Base-by-base conservation (phyloP, 257 asterid genomes). In the Anisodus tanguticus region DNA sequence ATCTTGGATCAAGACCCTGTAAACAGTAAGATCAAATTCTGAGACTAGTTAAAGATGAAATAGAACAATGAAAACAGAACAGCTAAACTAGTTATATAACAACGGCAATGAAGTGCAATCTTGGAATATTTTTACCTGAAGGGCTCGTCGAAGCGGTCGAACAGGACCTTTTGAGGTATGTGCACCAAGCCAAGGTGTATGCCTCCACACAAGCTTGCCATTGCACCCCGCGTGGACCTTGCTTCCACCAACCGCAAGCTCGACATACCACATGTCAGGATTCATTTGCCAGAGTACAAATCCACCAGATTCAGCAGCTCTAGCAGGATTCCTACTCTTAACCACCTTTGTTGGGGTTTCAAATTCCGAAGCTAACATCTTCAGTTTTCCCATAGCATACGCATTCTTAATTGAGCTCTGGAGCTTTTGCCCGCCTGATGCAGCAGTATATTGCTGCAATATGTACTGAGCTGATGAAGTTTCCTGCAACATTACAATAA, bases 171-270 rank as follows among this genome's bases (percentile, higher is more conserved):
- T 94, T 1, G 98, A 97, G 3, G 98, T 82, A 87, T 95, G 99
- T 0, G 98, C 97, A 8, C 99, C 98, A 47, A 95, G 98, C 99
- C 99, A 95, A 1, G 98, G 98, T 0, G 99, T 95, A 87, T 95
- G 99, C 85, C 98, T 87, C 99, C 99, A 95, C 0, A 95, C 98
- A 4, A 95, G 91, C 89, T 94, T 94, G 66, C 99, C 98, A 53
- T 95, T 95, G 86, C 99, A 95, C 49, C 99, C 98, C 0, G 99
- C 99, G 15, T 93, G 99, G 49, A 94, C 98, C 84, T 95, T 95
- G 90, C 98, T 94, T 39, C 98, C 98, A 31, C 97, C 98, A 58
- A 92, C 98, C 1, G 97, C 93, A 67, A 95, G 97, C 92, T 95
- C 99, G 7, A 94, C 97, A 84, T 93, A 94, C 99, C 98, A 94